These are phyloP conservation scores for Rhizopogon vinicolor DNA, from an alignment of 768 basidiomycete species.

Conservation along the genomic window DNA sequence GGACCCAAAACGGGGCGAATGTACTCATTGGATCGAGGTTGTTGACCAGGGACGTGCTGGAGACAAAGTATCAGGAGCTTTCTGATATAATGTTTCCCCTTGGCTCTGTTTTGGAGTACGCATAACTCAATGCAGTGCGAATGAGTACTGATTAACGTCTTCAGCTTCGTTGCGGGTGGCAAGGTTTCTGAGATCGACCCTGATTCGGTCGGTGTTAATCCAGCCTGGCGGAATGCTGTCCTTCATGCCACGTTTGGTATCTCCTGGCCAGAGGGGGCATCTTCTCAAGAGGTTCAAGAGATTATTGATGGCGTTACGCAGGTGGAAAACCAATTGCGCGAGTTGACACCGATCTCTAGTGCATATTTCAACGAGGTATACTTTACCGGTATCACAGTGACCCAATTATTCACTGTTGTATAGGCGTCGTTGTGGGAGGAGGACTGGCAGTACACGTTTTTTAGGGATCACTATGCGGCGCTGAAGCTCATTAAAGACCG, in stretches of 20 bases:
- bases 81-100: conserved; percentile 14
- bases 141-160: conserved; percentile 3
- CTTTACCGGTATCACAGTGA: neutral
- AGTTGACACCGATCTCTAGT: conserved; percentile 28
- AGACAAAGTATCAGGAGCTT: conserved; percentile 17
- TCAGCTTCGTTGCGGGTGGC: conserved; percentile 41
- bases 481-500: conserved; percentile 38
- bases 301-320: conserved; percentile 5
- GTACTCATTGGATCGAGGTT: conserved; percentile 30
- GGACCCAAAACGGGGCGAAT: conserved; percentile 16
- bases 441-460: conserved; percentile 40
- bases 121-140: neutral
- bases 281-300: conserved; percentile 10
- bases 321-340: conserved; percentile 13
- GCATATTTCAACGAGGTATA: conserved; percentile 48
- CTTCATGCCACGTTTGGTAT: conserved; percentile 21
- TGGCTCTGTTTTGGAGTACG: conserved; percentile 1
- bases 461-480: conserved; percentile 37
- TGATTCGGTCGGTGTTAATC: conserved; percentile 38
- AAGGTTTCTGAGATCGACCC: conserved; percentile 34
- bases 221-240: conserved; percentile 42
- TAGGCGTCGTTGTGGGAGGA: conserved; percentile 41
- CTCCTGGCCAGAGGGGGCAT: conserved; percentile 16
- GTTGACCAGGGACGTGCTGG: conserved; percentile 24
- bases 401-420: neutral